Percentiles rank a stretch among this genome's conserved stretches.
Conservation (phyloP, 129 eudicot genomes). For the Lactuca sativa region DNA sequence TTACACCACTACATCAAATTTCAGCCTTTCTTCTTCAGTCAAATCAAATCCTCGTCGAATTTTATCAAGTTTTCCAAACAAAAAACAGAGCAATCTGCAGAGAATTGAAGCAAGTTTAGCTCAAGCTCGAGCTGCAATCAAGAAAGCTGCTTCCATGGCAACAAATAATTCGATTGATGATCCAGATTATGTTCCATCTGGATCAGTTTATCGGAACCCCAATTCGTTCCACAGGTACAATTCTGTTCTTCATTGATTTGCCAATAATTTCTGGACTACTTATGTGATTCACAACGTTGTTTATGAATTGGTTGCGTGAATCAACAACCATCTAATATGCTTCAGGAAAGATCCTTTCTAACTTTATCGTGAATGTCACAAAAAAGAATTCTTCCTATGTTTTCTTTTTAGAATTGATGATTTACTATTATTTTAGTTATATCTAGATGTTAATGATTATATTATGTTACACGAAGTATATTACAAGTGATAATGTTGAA, state of each 20-base stretch:
- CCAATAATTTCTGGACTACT: neutral
- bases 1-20: conserved; percentile 1
- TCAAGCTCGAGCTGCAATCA: conserved; percentile 48
- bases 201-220: conserved; percentile 77
- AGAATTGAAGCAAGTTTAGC: conserved; percentile 34
- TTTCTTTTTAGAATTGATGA: neutral
- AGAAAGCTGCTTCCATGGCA: conserved; percentile 12
- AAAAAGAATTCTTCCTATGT: neutral
- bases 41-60: neutral
- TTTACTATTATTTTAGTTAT: neutral
- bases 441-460: neutral
- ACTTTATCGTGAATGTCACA: conserved; percentile 9
- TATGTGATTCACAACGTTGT: neutral
- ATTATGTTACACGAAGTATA: neutral
- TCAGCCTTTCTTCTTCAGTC: neutral
- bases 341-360: conserved; percentile 3
- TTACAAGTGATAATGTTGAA: neutral
- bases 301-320: conserved; percentile 21
- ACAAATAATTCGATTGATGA: conserved; percentile 23
- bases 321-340: conserved; percentile 12
- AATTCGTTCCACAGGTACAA: conserved; percentile 61
- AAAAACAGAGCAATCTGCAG: conserved; percentile 18
- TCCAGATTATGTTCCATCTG: conserved; percentile 61
- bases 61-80: neutral
- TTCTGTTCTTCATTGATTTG: neutral